A percentile compares a stretch with the other conserved stretches of the same genome.
Evolutionary conservation across 352 stramenopile species (phyloP).

Genomic region (Phytophthora fragariae): DNA sequence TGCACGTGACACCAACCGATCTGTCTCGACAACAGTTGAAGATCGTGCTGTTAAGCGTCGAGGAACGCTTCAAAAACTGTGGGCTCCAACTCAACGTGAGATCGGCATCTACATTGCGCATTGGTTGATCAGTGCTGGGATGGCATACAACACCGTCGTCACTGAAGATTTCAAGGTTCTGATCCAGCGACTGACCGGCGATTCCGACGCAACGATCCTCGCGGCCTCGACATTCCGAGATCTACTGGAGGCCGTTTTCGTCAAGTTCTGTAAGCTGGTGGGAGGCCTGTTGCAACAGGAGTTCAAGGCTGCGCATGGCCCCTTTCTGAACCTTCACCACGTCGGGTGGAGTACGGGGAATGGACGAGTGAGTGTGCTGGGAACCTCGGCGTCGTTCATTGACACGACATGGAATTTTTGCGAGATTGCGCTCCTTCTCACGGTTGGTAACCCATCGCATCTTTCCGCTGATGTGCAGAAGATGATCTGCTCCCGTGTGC

Average conservation of each 20-base stretch:
- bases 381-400: slow-evolving; percentile 9
- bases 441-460: slow-evolving; percentile 9
- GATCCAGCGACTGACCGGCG: not conserved
- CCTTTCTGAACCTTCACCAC: slow-evolving; percentile 16
- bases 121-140: slow-evolving; percentile 8
- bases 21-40: not conserved
- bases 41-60: not conserved
- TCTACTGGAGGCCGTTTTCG: not conserved
- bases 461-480: slow-evolving; percentile 1
- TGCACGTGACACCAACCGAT: not conserved
- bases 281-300: not conserved
- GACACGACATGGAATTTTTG: not conserved
- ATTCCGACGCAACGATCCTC: not conserved
- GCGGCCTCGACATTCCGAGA: not conserved
- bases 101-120: not conserved
- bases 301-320: not conserved
- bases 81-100: not conserved
- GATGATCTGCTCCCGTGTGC: slow-evolving; percentile 1
- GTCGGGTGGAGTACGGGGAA: slow-evolving; percentile 3
- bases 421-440: slow-evolving; percentile 12
- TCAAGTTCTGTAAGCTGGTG: slow-evolving; percentile 1
- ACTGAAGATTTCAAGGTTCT: not conserved
- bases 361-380: not conserved
- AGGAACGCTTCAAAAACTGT: slow-evolving; percentile 3
- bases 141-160: slow-evolving; percentile 7